Evolutionary conservation across 768 basidiomycete genomes (phyloP).

Genomic region (Xerocomellus chrysenteron): DNA sequence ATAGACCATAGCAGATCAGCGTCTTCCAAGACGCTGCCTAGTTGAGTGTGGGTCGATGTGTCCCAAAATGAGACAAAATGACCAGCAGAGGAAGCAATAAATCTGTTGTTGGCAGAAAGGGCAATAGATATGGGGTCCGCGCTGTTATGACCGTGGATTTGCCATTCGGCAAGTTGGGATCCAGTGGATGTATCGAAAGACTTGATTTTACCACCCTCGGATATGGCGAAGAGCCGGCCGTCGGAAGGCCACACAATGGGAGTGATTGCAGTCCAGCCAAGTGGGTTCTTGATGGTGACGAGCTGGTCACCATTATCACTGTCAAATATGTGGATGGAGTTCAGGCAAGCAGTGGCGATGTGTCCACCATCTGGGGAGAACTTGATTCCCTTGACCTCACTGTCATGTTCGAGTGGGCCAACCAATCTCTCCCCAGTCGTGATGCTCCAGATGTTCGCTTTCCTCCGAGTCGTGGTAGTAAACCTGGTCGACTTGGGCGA

Average conservation of each 20-base stretch:
- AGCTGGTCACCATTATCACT: background rate
- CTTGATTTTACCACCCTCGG: background rate
- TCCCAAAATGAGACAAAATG: background rate
- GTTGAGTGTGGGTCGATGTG: background rate
- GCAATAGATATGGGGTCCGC: background rate
- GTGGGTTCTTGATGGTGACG: background rate
- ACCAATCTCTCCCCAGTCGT: background rate
- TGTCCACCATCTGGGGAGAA: no score
- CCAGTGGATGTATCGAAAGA: background rate
- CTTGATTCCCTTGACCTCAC: no score
- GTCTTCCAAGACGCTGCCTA: background rate
- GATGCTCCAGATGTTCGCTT: background rate
- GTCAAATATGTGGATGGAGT: background rate
- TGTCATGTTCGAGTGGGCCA: background rate
- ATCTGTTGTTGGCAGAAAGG: background rate
- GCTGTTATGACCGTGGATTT: no score
- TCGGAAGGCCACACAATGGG: background rate
- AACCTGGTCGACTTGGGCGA: no score
- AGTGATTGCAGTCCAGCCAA: accelerated
- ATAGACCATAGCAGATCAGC: background rate
- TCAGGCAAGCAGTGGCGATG: no score
- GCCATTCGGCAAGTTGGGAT: background rate
- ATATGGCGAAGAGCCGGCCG: background rate
- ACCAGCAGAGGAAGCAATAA: background rate
- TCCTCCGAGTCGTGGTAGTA: background rate